Evolutionary conservation across 441 rosid species (phyloP).

Genomic region (Mallotus japonicus): DNA sequence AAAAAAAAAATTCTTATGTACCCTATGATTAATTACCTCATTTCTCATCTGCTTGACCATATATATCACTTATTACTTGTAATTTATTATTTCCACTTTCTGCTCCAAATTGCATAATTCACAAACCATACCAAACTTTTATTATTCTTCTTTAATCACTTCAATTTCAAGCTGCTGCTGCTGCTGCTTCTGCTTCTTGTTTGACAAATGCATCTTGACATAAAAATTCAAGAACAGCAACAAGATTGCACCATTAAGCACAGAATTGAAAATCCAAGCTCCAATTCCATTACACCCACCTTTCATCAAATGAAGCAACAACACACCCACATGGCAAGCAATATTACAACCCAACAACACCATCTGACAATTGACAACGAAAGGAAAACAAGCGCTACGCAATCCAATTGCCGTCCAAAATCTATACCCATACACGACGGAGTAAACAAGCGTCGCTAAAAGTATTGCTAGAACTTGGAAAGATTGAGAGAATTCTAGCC

Average conservation of each 20-base stretch:
- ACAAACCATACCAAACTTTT: background rate
- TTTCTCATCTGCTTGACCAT: too few relatives aligned
- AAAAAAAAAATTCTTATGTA: background rate
- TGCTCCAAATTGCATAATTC: background rate
- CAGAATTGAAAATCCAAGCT: slow-evolving; percentile 74
- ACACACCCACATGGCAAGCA: slow-evolving; percentile 70
- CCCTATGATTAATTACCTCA: too few relatives aligned
- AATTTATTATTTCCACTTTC: too few relatives aligned
- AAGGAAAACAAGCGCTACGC: slow-evolving; percentile 59
- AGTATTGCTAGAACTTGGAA: slow-evolving; percentile 74
- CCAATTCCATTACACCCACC: slow-evolving; percentile 96
- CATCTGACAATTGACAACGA: slow-evolving; percentile 68
- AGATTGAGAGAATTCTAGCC: slow-evolving; percentile 89
- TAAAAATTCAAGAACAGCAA: slow-evolving; percentile 63
- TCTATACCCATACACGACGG: slow-evolving; percentile 72
- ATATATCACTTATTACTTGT: too few relatives aligned
- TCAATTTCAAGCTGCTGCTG: background rate
- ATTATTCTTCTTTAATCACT: background rate
- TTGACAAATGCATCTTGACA: slow-evolving; percentile 37
- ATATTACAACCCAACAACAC: slow-evolving; percentile 61
- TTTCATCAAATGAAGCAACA: slow-evolving; percentile 59
- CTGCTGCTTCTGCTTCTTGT: slow-evolving; percentile 14
- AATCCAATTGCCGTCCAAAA: slow-evolving; percentile 86
- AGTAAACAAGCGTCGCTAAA: slow-evolving; percentile 57
- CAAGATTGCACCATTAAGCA: slow-evolving; percentile 58